Percentiles rank a stretch among this genome's conserved stretches.
Evolutionary conservation across 768 basidiomycete genomes (phyloP).

Genomic region (Gloeostereum incarnatum): DNA sequence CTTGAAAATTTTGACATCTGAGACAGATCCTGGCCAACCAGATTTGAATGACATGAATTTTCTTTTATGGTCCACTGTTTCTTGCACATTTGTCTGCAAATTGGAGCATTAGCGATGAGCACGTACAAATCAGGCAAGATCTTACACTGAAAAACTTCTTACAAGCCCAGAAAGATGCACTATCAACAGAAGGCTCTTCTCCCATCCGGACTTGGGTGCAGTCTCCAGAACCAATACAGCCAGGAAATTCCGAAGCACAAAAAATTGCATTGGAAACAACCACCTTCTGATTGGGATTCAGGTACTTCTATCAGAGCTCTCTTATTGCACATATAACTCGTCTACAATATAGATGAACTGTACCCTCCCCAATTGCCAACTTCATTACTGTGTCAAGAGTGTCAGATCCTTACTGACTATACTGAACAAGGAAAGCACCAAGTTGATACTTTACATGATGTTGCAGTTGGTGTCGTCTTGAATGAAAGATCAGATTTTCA

Average conservation of each 20-base stretch:
- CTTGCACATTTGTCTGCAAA: slow-evolving; percentile 10
- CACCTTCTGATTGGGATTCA: neutral
- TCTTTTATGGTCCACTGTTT: slow-evolving; percentile 11
- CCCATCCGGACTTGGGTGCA: slow-evolving; percentile 5
- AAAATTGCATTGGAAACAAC: slow-evolving; percentile 2
- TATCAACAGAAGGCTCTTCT: slow-evolving; percentile 4
- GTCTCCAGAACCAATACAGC: slow-evolving; percentile 10
- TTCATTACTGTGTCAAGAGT: slow-evolving; percentile 7
- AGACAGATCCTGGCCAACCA: slow-evolving; percentile 15
- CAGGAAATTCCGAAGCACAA: slow-evolving; percentile 6
- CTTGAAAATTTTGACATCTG: slow-evolving; percentile 12
- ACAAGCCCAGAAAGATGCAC: slow-evolving; percentile 3
- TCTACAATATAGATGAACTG: slow-evolving; percentile 13
- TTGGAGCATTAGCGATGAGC: neutral
- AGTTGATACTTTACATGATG: slow-evolving; percentile 14
- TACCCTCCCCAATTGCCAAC: slow-evolving; percentile 13
- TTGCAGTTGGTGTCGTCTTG: slow-evolving; percentile 10
- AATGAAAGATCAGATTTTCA: slow-evolving; percentile 12
- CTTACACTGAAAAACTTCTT: slow-evolving; percentile 7
- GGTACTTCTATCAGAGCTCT: neutral
- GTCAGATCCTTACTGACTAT: slow-evolving; percentile 11
- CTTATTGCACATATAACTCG: slow-evolving; percentile 8
- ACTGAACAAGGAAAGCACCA: slow-evolving; percentile 12
- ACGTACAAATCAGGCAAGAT: neutral
- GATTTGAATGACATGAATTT: slow-evolving; percentile 13